These are phyloP conservation scores for Porphyrellus sp. DNA, from an alignment of 1,284 basidiomycete species.

Conservation along the genomic window DNA sequence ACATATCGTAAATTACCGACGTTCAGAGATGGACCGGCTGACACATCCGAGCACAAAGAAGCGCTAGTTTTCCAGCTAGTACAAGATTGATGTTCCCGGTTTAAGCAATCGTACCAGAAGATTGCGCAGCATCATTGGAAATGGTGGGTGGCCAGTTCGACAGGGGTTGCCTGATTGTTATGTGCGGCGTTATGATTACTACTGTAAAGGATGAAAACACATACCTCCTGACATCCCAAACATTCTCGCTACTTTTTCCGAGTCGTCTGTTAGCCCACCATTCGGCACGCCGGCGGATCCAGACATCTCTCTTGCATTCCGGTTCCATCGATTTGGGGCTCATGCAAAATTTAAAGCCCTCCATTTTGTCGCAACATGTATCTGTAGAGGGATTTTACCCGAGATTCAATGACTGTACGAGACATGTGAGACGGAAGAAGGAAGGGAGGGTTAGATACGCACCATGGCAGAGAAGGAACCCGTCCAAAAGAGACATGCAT, in stretches of 20 bases:
- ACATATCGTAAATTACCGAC: background rate
- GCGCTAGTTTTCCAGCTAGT: background rate
- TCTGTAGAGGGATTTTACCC: constrained; percentile 85
- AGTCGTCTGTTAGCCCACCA: constrained; percentile 84
- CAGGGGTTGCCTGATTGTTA: constrained; percentile 19
- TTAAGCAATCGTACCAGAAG: constrained; percentile 27
- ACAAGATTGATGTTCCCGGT: background rate
- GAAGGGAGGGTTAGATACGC: constrained; percentile 22
- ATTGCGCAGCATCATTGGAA: constrained; percentile 20
- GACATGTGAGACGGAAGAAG: constrained; percentile 10
- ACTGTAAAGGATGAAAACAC: background rate
- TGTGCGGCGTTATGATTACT: constrained; percentile 1
- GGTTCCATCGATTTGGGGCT: constrained; percentile 75
- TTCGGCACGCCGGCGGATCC: constrained; percentile 84
- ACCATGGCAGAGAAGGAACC: constrained; percentile 79
- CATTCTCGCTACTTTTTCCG: constrained; percentile 82
- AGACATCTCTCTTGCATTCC: constrained; percentile 76
- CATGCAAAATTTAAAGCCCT: constrained; percentile 96
- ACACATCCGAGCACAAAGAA: background rate
- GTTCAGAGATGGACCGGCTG: background rate
- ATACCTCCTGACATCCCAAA: constrained; percentile 86
- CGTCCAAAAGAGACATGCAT: constrained; percentile 77
- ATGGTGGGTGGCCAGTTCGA: constrained; percentile 31
- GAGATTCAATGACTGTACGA: constrained; percentile 68
- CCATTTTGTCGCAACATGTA: constrained; percentile 77